A percentile compares a stretch with the other conserved stretches of the same genome.
Conservation (phyloP, 2,329 filamentous ascomycete species). For the Hypoxylon sp. region DNA sequence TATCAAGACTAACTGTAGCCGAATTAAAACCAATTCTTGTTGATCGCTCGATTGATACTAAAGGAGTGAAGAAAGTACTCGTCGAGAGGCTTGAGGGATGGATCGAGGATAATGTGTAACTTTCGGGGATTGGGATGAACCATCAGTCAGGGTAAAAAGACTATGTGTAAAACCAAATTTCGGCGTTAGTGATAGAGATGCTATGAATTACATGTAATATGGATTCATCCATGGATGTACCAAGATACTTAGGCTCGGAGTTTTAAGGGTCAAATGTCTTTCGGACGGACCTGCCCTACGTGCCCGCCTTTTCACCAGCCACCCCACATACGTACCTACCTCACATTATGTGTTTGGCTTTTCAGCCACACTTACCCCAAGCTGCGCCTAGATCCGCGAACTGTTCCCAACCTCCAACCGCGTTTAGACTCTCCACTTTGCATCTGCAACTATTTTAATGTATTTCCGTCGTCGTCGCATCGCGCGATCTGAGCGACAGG, state of each 20-base stretch:
- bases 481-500: conserved; percentile 13
- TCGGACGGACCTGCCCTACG: too few relatives aligned
- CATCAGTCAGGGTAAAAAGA: conserved; percentile 11
- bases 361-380: conserved; percentile 15
- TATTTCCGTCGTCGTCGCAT: conserved; percentile 21
- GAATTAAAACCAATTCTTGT: conserved; percentile 66
- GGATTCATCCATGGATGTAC: too few relatives aligned
- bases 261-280: too few relatives aligned
- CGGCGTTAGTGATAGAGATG: conserved; percentile 11
- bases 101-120: conserved; percentile 63
- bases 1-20: conserved; percentile 69
- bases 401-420: conserved; percentile 28
- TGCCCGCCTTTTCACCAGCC: not conserved
- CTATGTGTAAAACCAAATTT: not conserved
- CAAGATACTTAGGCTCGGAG: too few relatives aligned
- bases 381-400: conserved; percentile 14
- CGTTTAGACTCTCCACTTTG: conserved; percentile 34
- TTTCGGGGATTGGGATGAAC: not conserved
- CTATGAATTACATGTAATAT: not conserved
- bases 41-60: conserved; percentile 63
- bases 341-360: not conserved
- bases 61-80: conserved; percentile 69
- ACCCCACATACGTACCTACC: not conserved
- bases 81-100: conserved; percentile 70
- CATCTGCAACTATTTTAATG: conserved; percentile 23